Conservation (phyloP, 176 grass and related monocot species). For the Oryza meridionalis region DNA sequence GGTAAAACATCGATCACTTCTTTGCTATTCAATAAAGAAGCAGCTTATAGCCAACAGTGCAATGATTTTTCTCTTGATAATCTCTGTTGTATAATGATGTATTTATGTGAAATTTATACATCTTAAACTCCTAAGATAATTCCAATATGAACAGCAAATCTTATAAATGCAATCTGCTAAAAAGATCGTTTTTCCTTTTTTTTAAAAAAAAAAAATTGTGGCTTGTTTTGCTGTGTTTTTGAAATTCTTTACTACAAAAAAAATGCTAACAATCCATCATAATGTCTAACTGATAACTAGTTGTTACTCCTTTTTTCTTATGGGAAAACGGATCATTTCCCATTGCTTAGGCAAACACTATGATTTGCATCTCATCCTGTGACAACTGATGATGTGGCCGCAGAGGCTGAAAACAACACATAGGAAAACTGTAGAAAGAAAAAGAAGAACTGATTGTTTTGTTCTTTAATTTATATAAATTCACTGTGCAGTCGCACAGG, state of each 20-base stretch:
- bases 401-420: too few species aligned
- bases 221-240: background rate
- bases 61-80: too few species aligned
- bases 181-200: background rate
- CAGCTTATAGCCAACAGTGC: background rate
- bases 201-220: background rate
- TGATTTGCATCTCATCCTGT: too few species aligned
- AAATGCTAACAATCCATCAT: background rate
- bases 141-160: background rate
- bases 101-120: background rate
- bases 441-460: too few species aligned
- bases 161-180: background rate
- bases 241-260: background rate
- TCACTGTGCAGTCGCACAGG: background rate
- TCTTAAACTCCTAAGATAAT: background rate
- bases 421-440: too few species aligned
- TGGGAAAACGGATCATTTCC: background rate
- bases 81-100: background rate
- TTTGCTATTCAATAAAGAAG: background rate
- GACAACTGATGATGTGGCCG: too few species aligned
- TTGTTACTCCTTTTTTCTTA: background rate
- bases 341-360: background rate
- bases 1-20: background rate
- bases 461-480: too few species aligned
- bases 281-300: constrained; percentile 2